A percentile compares a stretch with the other conserved stretches of the same genome.
Evolutionary conservation across 495 filamentous ascomycete genomes (phyloP).

Genomic region (Xylaria scruposa): DNA sequence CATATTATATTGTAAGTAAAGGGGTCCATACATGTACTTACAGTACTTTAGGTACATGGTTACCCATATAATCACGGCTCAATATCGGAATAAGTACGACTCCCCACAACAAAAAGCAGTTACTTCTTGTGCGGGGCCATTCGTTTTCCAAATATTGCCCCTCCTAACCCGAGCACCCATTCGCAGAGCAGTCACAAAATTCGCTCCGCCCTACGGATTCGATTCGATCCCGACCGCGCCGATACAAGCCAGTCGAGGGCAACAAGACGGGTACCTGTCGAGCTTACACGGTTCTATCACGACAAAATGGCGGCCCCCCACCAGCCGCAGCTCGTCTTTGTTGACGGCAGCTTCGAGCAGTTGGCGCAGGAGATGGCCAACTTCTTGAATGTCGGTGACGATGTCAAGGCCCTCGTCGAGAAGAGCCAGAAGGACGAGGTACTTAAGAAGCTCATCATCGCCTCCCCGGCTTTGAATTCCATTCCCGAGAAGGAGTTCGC

Average conservation of each 20-base stretch:
- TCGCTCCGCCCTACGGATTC: conserved; percentile 29
- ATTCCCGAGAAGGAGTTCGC: conserved; percentile 96
- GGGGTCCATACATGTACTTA: too few relatives aligned
- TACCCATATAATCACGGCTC: conserved; percentile 22
- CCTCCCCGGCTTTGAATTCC: conserved; percentile 72
- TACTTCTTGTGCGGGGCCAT: conserved; percentile 23
- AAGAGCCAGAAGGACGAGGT: conserved; percentile 80
- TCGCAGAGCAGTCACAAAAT: conserved; percentile 28
- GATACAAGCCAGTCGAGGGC: neutral
- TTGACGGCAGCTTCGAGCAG: conserved; percentile 90
- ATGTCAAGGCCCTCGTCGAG: conserved; percentile 75
- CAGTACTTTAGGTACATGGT: too few relatives aligned
- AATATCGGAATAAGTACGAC: conserved; percentile 25
- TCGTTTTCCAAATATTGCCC: conserved; percentile 23
- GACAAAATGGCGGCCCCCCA: conserved; percentile 29
- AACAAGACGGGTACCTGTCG: conserved; percentile 9
- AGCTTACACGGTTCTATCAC: conserved; percentile 3
- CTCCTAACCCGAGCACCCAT: conserved; percentile 25
- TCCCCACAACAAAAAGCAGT: conserved; percentile 28
- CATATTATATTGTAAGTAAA: too few relatives aligned
- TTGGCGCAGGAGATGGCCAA: conserved; percentile 87
- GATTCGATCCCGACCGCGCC: conserved; percentile 27
- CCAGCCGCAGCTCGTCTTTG: conserved; percentile 67
- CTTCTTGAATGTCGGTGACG: conserved; percentile 73
- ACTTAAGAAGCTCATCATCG: conserved; percentile 84